Percentiles rank a stretch among this genome's conserved stretches.
Evolutionary conservation across 1,284 basidiomycete species (phyloP).

Genomic region (Ceratobasidium theobromae): DNA sequence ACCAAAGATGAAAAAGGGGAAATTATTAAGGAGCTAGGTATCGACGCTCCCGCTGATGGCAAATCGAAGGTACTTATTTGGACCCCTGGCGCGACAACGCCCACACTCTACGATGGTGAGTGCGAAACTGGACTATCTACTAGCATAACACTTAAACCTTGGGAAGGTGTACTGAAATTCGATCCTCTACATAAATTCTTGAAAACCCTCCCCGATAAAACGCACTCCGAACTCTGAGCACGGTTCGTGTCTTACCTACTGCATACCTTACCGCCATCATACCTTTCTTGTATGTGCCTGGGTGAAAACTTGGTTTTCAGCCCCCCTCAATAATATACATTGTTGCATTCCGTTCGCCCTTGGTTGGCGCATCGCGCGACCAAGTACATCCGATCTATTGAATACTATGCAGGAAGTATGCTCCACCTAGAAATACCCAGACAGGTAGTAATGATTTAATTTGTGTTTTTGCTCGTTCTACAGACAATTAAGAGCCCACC

Average conservation of each 20-base stretch:
- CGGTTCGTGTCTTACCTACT: background rate
- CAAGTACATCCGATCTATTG: too few relatives aligned
- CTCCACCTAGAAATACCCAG: too few relatives aligned
- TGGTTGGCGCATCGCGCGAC: too few relatives aligned
- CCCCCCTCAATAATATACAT: background rate
- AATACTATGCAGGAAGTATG: too few relatives aligned
- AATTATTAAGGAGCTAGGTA: conserved; percentile 57
- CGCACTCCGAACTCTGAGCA: background rate
- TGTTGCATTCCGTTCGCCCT: too few relatives aligned
- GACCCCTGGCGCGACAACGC: conserved; percentile 55
- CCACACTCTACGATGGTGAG: conserved; percentile 62
- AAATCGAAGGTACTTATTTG: conserved; percentile 67
- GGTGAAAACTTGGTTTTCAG: background rate
- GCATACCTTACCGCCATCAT: background rate
- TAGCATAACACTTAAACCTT: conserved; percentile 13
- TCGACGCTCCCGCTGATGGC: conserved; percentile 54
- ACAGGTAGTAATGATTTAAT: too few relatives aligned
- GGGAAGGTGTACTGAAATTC: conserved; percentile 60
- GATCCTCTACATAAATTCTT: conserved; percentile 69
- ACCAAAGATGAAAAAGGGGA: conserved; percentile 68
- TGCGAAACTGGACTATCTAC: background rate
- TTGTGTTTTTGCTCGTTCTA: too few relatives aligned
- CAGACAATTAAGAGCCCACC: too few relatives aligned
- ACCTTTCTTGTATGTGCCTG: conserved; percentile 7
- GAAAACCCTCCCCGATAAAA: background rate